These are phyloP conservation scores for Ciborinia camelliae DNA, from an alignment of 2,329 filamentous ascomycete genomes.

Conservation along the genomic window DNA sequence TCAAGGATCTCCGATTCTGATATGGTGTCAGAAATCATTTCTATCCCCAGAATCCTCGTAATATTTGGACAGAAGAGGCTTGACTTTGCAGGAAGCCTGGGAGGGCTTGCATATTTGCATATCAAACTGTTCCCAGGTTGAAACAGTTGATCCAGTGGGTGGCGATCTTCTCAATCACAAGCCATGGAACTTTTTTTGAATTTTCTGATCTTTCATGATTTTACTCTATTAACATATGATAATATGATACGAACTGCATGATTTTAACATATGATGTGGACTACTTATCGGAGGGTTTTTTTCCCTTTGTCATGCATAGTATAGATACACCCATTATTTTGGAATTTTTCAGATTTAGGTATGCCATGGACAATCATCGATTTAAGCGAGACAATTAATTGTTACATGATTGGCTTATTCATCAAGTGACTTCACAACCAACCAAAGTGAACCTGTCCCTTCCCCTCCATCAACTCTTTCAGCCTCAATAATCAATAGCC, in stretches of 20 bases:
- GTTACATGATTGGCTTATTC: not conserved
- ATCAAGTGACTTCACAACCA: not conserved
- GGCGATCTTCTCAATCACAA: too few species aligned
- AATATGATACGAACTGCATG: too few species aligned
- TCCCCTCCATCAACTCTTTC: not conserved
- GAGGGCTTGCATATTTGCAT: not conserved
- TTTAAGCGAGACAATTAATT: conserved; percentile 1
- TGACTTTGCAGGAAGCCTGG: conserved; percentile 3
- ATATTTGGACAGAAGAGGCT: not conserved
- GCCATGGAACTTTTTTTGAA: too few species aligned
- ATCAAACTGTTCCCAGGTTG: not conserved
- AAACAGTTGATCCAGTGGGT: not conserved
- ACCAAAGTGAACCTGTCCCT: not conserved
- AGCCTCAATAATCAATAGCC: conserved; percentile 6
- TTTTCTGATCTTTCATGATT: too few species aligned
- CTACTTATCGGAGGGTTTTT: too few species aligned
- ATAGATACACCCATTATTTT: too few species aligned
- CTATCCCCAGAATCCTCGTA: not conserved
- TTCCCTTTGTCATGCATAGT: too few species aligned
- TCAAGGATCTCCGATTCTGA: too few species aligned
- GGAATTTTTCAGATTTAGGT: too few species aligned
- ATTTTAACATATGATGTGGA: too few species aligned
- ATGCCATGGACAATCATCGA: too few species aligned
- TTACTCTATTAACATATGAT: too few species aligned
- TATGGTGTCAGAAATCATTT: not conserved